phyloP scores from a whole-genome alignment of 2,329 filamentous ascomycete species.

The Claviceps sp. region DNA sequence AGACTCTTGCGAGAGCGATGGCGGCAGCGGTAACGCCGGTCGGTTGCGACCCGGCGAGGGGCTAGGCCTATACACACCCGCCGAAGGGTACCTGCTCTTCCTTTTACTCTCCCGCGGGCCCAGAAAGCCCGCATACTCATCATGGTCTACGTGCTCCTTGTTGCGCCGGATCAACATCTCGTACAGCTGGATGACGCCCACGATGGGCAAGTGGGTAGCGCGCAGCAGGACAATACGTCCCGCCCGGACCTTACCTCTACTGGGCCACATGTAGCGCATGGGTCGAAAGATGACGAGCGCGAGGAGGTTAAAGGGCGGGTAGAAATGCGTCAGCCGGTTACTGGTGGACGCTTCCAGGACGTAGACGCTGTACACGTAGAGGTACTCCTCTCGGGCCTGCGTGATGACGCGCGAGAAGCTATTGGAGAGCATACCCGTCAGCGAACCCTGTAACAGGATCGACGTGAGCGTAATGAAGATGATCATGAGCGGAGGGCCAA shows the following conservation, averaged over 20 bases:
- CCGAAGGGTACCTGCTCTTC: conserved; percentile 9
- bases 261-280: conserved; percentile 52
- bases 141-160: conserved; percentile 25
- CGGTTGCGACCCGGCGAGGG: conserved; percentile 8
- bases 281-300: conserved; percentile 61
- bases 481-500: conserved; percentile 50
- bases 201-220: conserved; percentile 52
- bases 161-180: conserved; percentile 33
- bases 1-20: conserved; percentile 9
- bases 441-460: conserved; percentile 63
- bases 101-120: conserved; percentile 25
- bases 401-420: conserved; percentile 54
- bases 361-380: conserved; percentile 60
- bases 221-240: conserved; percentile 50
- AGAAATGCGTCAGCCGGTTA: conserved; percentile 56
- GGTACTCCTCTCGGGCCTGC: conserved; percentile 59
- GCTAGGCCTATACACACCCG: conserved; percentile 8
- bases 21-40: conserved; percentile 4
- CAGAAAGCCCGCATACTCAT: conserved; percentile 35
- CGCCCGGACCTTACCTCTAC: conserved; percentile 48
- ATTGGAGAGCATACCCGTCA: conserved; percentile 68
- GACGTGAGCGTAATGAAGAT: conserved; percentile 67
- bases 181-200: conserved; percentile 55
- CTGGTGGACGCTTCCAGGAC: conserved; percentile 54
- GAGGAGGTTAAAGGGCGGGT: conserved; percentile 61